Percentiles rank a stretch among this genome's conserved stretches.
Conservation (phyloP, 2,329 filamentous ascomycete species). For the Canariomyces notabilis region DNA sequence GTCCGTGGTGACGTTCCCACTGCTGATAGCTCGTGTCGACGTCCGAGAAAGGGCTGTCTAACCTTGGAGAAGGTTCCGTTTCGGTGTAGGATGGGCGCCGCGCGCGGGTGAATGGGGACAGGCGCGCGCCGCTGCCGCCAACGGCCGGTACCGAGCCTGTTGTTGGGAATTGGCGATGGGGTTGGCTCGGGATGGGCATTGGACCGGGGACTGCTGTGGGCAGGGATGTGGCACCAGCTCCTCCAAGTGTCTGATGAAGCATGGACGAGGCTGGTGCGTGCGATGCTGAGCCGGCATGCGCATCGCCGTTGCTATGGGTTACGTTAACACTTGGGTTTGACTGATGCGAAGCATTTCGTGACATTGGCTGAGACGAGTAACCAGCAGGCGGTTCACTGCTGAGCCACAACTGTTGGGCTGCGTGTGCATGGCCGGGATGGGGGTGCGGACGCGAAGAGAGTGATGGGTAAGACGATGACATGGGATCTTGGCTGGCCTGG, state of each 20-base stretch:
- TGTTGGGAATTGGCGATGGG: neutral
- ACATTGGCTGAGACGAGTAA: slow-evolving; percentile 48
- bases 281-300: too few species aligned
- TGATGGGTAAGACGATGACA: slow-evolving; percentile 23
- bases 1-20: slow-evolving; percentile 23
- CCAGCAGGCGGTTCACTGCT: slow-evolving; percentile 29
- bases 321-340: slow-evolving; percentile 23
- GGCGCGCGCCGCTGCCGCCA: neutral
- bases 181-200: neutral
- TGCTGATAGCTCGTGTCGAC: slow-evolving; percentile 29
- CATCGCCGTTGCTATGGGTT: too few species aligned
- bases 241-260: too few species aligned
- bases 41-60: slow-evolving; percentile 26
- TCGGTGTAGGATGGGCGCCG: slow-evolving; percentile 37
- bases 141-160: neutral
- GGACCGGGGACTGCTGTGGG: slow-evolving; percentile 3
- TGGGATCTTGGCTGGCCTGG: slow-evolving; percentile 17
- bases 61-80: slow-evolving; percentile 40
- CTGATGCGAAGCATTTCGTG: slow-evolving; percentile 36
- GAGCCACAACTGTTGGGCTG: slow-evolving; percentile 26
- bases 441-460: slow-evolving; percentile 15
- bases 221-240: too few species aligned
- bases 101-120: slow-evolving; percentile 23
- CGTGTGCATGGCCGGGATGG: slow-evolving; percentile 16
- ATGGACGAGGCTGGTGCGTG: too few species aligned